phyloP scores from a whole-genome alignment of 768 basidiomycete genomes.

The Rubroboletus satanas region DNA sequence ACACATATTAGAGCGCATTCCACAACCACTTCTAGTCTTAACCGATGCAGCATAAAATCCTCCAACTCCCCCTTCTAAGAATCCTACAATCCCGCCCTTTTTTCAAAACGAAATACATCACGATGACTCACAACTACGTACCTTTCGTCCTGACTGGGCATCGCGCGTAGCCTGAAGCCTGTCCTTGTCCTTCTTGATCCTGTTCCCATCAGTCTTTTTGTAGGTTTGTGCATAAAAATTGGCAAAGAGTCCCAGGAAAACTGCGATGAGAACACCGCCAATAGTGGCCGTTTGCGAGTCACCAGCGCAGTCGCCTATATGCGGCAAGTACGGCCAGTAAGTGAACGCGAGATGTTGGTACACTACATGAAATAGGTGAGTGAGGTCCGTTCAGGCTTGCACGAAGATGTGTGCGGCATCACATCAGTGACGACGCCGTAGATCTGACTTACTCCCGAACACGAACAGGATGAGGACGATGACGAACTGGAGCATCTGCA shows the following conservation, averaged over 20 bases:
- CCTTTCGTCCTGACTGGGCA: neutral
- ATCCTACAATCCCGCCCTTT: neutral
- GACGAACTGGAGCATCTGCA: conserved; percentile 29
- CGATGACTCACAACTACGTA: neutral
- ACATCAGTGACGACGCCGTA: neutral
- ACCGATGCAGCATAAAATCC: no score
- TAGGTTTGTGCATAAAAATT: conserved; percentile 27
- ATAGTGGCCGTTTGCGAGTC: conserved; percentile 19
- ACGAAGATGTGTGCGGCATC: neutral
- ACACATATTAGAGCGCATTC: no score
- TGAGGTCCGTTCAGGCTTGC: neutral
- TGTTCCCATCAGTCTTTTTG: neutral
- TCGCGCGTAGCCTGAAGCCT: neutral
- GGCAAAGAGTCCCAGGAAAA: conserved; percentile 24
- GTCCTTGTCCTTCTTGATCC: neutral
- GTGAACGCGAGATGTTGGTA: conserved; percentile 28
- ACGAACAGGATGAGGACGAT: conserved; percentile 18
- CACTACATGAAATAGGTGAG: conserved; percentile 5
- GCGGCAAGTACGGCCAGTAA: conserved; percentile 23
- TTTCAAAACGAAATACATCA: neutral
- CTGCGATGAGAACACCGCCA: conserved; percentile 10
- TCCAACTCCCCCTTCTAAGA: neutral
- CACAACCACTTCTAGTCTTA: no score
- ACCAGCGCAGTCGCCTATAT: conserved; percentile 26
- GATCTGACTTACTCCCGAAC: conserved; percentile 22